Percentiles rank a stretch among this genome's conserved stretches.
These are phyloP conservation scores for Lactarius sp. DNA, from an alignment of 768 basidiomycete species.

Conservation along the genomic window DNA sequence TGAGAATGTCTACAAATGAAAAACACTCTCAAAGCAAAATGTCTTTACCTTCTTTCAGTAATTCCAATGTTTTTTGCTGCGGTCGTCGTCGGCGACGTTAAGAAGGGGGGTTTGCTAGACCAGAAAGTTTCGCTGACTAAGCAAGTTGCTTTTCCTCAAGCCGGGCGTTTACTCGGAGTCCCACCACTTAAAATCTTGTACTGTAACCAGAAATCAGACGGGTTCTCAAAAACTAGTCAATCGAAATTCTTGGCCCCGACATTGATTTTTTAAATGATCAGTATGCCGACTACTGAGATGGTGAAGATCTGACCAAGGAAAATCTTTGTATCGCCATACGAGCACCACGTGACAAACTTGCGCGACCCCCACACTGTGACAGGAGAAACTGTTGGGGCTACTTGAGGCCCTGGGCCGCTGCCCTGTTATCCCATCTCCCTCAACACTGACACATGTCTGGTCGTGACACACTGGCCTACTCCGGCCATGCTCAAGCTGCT, in stretches of 20 bases:
- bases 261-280: no score
- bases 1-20: not conserved
- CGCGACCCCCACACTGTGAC: not conserved
- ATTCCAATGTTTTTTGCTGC: not conserved
- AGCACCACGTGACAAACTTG: no score
- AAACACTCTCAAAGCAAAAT: not conserved
- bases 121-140: slow-evolving; percentile 15
- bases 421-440: not conserved
- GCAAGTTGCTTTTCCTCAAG: not conserved
- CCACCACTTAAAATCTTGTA: no score
- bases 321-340: no score
- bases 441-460: slow-evolving; percentile 29
- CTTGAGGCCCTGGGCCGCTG: not conserved
- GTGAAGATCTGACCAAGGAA: no score
- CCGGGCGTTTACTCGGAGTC: no score
- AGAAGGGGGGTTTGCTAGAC: not conserved
- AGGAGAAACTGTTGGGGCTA: not conserved
- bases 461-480: not conserved
- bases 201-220: no score
- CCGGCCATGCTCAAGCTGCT: not conserved
- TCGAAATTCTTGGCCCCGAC: no score
- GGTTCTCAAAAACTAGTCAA: no score
- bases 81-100: slow-evolving; percentile 19
- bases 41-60: slow-evolving; percentile 3
- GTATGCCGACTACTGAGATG: no score